Conservation (phyloP, 306 rosid genomes). For the Vigna angularis region DNA sequence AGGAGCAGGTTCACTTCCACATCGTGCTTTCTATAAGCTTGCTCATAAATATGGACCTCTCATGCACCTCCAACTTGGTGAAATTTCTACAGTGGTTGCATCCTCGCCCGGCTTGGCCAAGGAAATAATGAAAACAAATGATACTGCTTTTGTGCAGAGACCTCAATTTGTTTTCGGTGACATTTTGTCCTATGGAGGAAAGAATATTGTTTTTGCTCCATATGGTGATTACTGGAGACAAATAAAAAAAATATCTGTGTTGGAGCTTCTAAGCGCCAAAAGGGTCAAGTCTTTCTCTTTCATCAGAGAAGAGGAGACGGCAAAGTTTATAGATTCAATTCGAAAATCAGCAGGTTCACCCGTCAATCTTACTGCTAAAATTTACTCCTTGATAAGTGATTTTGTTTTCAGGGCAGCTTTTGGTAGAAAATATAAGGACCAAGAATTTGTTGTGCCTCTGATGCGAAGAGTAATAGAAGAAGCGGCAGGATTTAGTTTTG, state of each 20-base stretch:
- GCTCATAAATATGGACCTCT: constrained; percentile 22
- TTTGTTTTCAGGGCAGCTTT: constrained; percentile 32
- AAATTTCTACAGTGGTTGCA: background rate
- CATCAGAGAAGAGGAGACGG: constrained; percentile 33
- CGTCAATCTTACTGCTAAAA: constrained; percentile 12
- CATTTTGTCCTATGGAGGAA: background rate
- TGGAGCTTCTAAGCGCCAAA: constrained; percentile 4
- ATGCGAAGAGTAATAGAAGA: background rate
- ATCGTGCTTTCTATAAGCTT: constrained; percentile 1
- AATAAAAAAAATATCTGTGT: background rate
- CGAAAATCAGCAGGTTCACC: background rate
- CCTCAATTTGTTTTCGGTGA: background rate
- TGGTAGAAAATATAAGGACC: background rate
- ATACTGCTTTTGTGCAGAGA: constrained; percentile 16
- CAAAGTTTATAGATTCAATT: constrained; percentile 20
- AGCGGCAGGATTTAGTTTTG: constrained; percentile 4
- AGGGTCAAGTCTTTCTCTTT: constrained; percentile 18
- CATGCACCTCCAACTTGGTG: constrained; percentile 40
- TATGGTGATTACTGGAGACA: constrained; percentile 27
- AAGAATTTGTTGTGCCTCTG: background rate
- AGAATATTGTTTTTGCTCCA: constrained; percentile 25
- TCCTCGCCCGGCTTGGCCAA: constrained; percentile 24
- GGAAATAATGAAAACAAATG: constrained; percentile 29
- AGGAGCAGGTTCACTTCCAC: constrained; percentile 19
- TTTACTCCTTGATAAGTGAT: constrained; percentile 2